Conservation (phyloP, 2,329 filamentous ascomycete species). For the Colletotrichum sp. region DNA sequence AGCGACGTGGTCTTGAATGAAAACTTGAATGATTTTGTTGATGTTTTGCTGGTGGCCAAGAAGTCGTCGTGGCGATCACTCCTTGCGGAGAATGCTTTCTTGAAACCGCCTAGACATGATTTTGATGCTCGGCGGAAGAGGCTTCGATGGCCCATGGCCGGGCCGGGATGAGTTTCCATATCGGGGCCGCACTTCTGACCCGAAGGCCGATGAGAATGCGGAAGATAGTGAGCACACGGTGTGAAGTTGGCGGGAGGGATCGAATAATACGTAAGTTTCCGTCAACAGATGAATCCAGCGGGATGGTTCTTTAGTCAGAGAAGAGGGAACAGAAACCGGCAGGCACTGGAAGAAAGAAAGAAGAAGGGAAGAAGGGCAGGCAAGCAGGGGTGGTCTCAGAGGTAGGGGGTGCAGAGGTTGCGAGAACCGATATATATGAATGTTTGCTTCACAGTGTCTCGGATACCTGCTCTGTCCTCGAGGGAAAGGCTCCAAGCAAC, state of each 20-base stretch:
- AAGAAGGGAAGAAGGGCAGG: not conserved
- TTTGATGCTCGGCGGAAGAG: not conserved
- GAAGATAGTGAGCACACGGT: not conserved
- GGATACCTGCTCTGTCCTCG: constrained; percentile 1
- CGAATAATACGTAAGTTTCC: not conserved
- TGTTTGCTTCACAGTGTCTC: constrained; percentile 15
- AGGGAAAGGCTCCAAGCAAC: not conserved
- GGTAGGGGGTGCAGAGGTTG: not conserved
- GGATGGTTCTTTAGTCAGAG: not conserved
- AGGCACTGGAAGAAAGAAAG: not conserved
- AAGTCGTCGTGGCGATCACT: not conserved
- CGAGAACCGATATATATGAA: constrained; percentile 4
- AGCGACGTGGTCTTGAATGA: not conserved
- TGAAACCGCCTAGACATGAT: not conserved
- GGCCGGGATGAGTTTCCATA: not conserved
- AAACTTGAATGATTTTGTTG: not conserved
- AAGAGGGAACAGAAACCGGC: not conserved
- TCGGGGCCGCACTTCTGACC: not conserved
- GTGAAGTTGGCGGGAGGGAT: not conserved
- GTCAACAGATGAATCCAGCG: not conserved
- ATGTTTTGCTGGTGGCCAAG: not conserved
- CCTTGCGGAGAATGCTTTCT: not conserved
- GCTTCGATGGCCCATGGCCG: not conserved
- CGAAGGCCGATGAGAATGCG: not conserved
- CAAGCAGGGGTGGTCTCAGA: not conserved